phyloP scores from a whole-genome alignment of 2,329 filamentous ascomycete species.

The Talaromyces sp. region DNA sequence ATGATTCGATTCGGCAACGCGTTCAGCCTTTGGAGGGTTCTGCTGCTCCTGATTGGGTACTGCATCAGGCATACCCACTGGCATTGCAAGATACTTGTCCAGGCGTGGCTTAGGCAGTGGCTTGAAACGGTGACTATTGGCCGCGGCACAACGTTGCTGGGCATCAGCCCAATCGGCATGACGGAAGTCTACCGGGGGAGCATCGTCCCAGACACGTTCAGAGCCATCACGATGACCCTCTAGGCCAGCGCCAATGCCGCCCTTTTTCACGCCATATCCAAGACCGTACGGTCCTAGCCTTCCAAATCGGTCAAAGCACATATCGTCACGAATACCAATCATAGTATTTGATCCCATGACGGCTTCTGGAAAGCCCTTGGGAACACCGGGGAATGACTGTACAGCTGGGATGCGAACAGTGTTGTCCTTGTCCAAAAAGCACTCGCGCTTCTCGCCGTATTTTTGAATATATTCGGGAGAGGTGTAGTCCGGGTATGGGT shows the following conservation, averaged over 20 bases:
- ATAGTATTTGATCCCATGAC: slow-evolving; percentile 85
- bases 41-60: slow-evolving; percentile 19
- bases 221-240: slow-evolving; percentile 80
- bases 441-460: slow-evolving; percentile 68
- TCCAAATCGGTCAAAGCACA: slow-evolving; percentile 93
- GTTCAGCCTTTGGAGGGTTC: slow-evolving; percentile 23
- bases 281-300: slow-evolving; percentile 86
- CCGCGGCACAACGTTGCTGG: slow-evolving; percentile 71
- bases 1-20: slow-evolving; percentile 25
- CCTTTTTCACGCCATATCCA: slow-evolving; percentile 77
- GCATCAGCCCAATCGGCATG: slow-evolving; percentile 76
- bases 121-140: slow-evolving; percentile 71
- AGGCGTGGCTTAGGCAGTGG: slow-evolving; percentile 40
- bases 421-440: slow-evolving; percentile 72
- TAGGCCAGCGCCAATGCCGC: slow-evolving; percentile 82
- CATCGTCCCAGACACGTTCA: slow-evolving; percentile 75
- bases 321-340: slow-evolving; percentile 75
- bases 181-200: slow-evolving; percentile 74
- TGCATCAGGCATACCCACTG: slow-evolving; percentile 29
- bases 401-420: slow-evolving; percentile 68
- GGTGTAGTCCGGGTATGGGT: slow-evolving; percentile 69
- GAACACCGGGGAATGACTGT: slow-evolving; percentile 75
- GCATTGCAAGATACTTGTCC: slow-evolving; percentile 40
- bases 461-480: slow-evolving; percentile 59
- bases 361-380: slow-evolving; percentile 80